Conservation (phyloP, 2,329 filamentous ascomycete genomes). For the Furcasterigmium furcatum region DNA sequence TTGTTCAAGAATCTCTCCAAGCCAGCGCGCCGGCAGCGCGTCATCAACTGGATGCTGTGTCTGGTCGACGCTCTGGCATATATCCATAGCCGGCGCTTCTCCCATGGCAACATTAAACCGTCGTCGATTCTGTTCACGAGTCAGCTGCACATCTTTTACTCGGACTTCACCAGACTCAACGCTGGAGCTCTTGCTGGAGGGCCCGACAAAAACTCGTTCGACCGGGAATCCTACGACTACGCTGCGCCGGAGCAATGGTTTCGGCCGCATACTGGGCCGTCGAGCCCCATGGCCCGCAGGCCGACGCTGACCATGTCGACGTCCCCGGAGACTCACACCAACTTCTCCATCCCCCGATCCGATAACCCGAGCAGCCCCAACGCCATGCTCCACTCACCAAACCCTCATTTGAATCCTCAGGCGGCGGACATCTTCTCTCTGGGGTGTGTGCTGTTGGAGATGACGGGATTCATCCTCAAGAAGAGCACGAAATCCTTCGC, state of each 20-base stretch:
- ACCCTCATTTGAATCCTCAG: constrained; percentile 46
- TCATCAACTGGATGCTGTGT: constrained; percentile 75
- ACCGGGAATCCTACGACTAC: constrained; percentile 71
- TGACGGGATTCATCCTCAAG: constrained; percentile 67
- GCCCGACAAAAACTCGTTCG: constrained; percentile 44
- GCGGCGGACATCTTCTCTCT: constrained; percentile 71
- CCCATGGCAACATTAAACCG: constrained; percentile 68
- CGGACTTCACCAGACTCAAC: constrained; percentile 54
- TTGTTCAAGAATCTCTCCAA: constrained; percentile 62
- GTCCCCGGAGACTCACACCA: constrained; percentile 29
- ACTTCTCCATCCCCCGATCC: constrained; percentile 31
- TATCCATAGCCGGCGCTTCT: constrained; percentile 60
- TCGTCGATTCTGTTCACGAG: constrained; percentile 66
- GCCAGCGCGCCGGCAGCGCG: constrained; percentile 51
- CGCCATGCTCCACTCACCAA: constrained; percentile 32
- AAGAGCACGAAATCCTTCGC: constrained; percentile 64
- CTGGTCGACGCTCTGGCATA: constrained; percentile 65
- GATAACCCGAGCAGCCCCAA: constrained; percentile 22
- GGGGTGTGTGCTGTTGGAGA: constrained; percentile 69
- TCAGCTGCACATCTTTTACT: constrained; percentile 64
- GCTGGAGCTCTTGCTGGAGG: constrained; percentile 25
- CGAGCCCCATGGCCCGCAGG: constrained; percentile 26
- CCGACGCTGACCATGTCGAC: constrained; percentile 25
- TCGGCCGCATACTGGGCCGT: constrained; percentile 31
- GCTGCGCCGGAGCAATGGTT: constrained; percentile 66